Conservation (phyloP, 1,139 yeast species). For the Kazachstania sp. region DNA sequence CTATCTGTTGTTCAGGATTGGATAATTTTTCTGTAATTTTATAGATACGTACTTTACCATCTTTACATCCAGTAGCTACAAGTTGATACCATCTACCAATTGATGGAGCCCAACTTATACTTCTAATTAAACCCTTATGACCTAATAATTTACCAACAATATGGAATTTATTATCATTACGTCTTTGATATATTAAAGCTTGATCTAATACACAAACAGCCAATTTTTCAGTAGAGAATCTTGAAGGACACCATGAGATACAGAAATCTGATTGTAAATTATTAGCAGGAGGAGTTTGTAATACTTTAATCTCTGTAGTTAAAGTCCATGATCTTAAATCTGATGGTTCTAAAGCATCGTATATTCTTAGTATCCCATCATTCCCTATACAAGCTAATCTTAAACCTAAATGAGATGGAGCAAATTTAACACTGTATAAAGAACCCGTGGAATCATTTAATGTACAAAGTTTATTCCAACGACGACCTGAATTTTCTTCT, state of each 20-base stretch:
- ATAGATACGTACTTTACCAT: conserved; percentile 82
- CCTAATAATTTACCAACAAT: conserved; percentile 49
- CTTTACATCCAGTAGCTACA: conserved; percentile 92
- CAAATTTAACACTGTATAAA: conserved; percentile 78
- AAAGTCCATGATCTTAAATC: conserved; percentile 77
- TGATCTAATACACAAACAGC: conserved; percentile 84
- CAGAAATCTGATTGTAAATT: conserved; percentile 83
- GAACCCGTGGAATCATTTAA: conserved; percentile 85
- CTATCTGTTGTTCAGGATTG: conserved; percentile 26
- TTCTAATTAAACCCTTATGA: conserved; percentile 78
- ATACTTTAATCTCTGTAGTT: conserved; percentile 61
- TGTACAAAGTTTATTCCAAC: conserved; percentile 73
- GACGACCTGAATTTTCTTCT: conserved; percentile 60
- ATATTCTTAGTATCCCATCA: conserved; percentile 79
- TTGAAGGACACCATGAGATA: conserved; percentile 88
- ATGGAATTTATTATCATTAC: conserved; percentile 39
- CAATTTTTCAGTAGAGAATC: conserved; percentile 70
- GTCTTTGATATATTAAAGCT: conserved; percentile 65
- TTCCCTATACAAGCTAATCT: conserved; percentile 82
- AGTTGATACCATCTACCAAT: conserved; percentile 86
- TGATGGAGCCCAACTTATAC: conserved; percentile 95
- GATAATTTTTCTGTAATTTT: conserved; percentile 45
- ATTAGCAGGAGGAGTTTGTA: conserved; percentile 63
- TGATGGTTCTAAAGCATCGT: conserved; percentile 84
- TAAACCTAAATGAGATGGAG: conserved; percentile 78